Evolutionary conservation across 305 asterid genomes (phyloP).

Genomic region (Fraxinus sp.): DNA sequence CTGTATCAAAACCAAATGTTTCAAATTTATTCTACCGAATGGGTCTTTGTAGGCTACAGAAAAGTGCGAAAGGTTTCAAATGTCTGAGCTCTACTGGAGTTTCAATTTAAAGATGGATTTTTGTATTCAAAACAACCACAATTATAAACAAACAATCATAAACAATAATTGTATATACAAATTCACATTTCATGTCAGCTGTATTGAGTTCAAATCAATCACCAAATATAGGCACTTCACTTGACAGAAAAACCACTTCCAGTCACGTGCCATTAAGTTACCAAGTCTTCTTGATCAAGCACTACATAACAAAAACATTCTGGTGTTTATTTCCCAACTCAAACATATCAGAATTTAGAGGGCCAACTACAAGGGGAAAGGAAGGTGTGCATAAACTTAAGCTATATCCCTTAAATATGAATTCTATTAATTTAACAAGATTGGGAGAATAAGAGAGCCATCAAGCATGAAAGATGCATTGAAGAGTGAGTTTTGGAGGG

Average conservation of each 20-base stretch:
- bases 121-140: neutral
- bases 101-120: neutral
- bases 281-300: neutral
- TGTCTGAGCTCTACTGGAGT: neutral
- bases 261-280: neutral
- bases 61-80: neutral
- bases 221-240: neutral
- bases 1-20: neutral
- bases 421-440: neutral
- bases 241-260: neutral
- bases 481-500: neutral
- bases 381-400: neutral
- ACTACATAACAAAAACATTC: neutral
- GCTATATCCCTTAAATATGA: neutral
- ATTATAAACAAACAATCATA: neutral
- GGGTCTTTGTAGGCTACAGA: neutral
- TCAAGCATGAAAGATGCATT: neutral
- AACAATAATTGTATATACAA: neutral
- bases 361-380: neutral
- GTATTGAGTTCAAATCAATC: neutral
- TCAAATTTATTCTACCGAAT: neutral
- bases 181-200: neutral
- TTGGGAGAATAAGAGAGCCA: neutral
- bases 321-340: neutral
- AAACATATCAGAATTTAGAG: neutral